These are phyloP conservation scores for Metschnikowia drakensbergensis DNA, from an alignment of 805 yeast genomes.

Conservation along the genomic window DNA sequence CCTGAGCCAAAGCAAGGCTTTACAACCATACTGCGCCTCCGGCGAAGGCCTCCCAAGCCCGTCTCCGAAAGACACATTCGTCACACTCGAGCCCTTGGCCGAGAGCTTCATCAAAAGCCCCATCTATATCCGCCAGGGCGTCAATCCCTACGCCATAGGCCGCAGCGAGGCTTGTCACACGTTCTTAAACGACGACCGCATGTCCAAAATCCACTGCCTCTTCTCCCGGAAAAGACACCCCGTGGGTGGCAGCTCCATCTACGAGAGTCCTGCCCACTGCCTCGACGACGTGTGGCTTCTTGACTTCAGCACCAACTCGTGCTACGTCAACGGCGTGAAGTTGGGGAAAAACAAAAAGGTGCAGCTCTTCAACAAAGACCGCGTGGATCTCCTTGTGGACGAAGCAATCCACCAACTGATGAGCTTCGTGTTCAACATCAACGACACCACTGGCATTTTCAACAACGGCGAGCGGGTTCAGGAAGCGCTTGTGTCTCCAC, in stretches of 20 bases:
- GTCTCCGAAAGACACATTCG: slow-evolving; percentile 58
- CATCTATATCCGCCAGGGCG: slow-evolving; percentile 63
- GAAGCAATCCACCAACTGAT: slow-evolving; percentile 47
- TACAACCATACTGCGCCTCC: not conserved
- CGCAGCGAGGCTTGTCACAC: slow-evolving; percentile 61
- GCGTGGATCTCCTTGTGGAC: slow-evolving; percentile 63
- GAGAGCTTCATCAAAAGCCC: slow-evolving; percentile 45
- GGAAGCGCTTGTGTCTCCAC: slow-evolving; percentile 20
- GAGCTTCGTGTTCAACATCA: slow-evolving; percentile 50
- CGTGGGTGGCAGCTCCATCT: slow-evolving; percentile 44
- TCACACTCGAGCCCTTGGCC: slow-evolving; percentile 52
- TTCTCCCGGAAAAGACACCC: slow-evolving; percentile 62
- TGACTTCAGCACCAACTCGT: slow-evolving; percentile 77
- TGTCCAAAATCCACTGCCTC: slow-evolving; percentile 82
- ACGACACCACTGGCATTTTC: slow-evolving; percentile 63
- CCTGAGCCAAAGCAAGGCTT: not conserved
- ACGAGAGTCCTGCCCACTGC: slow-evolving; percentile 70
- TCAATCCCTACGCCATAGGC: slow-evolving; percentile 68
- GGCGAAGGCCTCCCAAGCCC: not conserved
- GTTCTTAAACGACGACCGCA: slow-evolving; percentile 63
- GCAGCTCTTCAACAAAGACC: slow-evolving; percentile 61
- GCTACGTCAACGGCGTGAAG: slow-evolving; percentile 59
- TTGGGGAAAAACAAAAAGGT: slow-evolving; percentile 62
- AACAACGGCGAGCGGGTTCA: slow-evolving; percentile 40
- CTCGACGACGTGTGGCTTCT: slow-evolving; percentile 75